These are phyloP conservation scores for Hyphopichia buzzinii DNA, from an alignment of 1,139 yeast species.

Conservation along the genomic window DNA sequence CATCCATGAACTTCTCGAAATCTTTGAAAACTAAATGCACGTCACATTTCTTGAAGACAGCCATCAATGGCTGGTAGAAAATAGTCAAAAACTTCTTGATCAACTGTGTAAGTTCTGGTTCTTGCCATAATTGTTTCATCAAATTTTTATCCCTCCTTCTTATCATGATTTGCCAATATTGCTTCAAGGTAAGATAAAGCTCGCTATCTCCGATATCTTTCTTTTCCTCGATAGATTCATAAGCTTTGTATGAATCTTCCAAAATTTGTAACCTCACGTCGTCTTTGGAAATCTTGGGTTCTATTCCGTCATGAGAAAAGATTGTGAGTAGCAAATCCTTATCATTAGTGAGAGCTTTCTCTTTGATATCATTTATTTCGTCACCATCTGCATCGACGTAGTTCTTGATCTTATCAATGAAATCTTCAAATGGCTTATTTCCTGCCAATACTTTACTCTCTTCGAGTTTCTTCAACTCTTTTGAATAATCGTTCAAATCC, in stretches of 20 bases:
- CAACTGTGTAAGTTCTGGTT: constrained; percentile 70
- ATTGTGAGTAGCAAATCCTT: constrained; percentile 26
- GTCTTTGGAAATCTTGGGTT: neutral
- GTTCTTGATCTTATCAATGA: constrained; percentile 25
- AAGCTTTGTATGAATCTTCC: constrained; percentile 18
- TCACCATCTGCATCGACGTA: constrained; percentile 18
- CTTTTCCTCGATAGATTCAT: constrained; percentile 14
- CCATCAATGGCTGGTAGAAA: constrained; percentile 82
- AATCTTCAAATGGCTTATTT: constrained; percentile 16
- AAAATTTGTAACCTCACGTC: constrained; percentile 8
- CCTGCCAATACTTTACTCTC: constrained; percentile 18
- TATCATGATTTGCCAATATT: constrained; percentile 61
- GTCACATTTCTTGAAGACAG: constrained; percentile 71
- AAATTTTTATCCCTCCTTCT: constrained; percentile 74
- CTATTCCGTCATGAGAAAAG: constrained; percentile 8
- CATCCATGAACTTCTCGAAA: constrained; percentile 71
- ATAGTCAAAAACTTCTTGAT: constrained; percentile 71
- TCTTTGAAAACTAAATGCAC: constrained; percentile 74
- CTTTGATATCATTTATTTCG: constrained; percentile 20
- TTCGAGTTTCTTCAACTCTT: constrained; percentile 50
- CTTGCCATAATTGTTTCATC: constrained; percentile 78
- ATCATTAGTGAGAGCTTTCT: constrained; percentile 18
- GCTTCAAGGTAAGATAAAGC: constrained; percentile 50
- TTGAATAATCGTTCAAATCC: constrained; percentile 67
- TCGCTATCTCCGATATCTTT: constrained; percentile 16